phyloP scores from a whole-genome alignment of 768 basidiomycete genomes.

The Rhizopogon sp. region DNA sequence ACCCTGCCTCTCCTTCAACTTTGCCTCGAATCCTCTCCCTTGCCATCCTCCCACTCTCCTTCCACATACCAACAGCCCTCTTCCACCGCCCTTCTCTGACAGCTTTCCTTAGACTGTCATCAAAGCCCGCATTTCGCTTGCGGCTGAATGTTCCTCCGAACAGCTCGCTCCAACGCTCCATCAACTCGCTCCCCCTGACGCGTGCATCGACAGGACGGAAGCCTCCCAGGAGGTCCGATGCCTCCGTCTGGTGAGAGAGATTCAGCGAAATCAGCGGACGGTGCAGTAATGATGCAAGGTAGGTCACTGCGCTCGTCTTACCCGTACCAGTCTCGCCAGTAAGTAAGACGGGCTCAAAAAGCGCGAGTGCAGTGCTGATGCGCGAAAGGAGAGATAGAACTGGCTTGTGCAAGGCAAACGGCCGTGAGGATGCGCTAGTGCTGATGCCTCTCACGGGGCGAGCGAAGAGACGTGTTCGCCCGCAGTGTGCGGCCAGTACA shows the following conservation, averaged over 20 bases:
- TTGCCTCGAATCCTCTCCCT: conserved; percentile 51
- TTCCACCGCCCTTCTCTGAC: conserved; percentile 84
- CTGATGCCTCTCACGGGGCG: conserved; percentile 34
- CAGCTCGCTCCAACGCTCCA: conserved; percentile 70
- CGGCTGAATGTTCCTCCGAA: conserved; percentile 87
- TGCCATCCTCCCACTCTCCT: conserved; percentile 67
- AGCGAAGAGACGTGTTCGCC: conserved; percentile 55
- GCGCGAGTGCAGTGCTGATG: conserved; percentile 66
- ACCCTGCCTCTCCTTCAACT: conserved; percentile 24
- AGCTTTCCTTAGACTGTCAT: conserved; percentile 75
- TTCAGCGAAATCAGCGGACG: conserved; percentile 85
- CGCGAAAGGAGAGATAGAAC: conserved; percentile 76
- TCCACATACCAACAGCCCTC: conserved; percentile 78
- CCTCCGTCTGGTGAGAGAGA: conserved; percentile 93
- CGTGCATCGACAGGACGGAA: conserved; percentile 94
- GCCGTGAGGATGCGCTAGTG: conserved; percentile 35
- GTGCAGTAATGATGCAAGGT: conserved; percentile 75
- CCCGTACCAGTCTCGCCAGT: conserved; percentile 99
- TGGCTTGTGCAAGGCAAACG: conserved; percentile 87
- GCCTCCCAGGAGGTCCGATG: conserved; percentile 89
- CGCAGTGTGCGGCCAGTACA: conserved; percentile 52
- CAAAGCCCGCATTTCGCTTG: conserved; percentile 83
- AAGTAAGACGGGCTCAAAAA: conserved; percentile 80
- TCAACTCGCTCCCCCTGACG: conserved; percentile 64
- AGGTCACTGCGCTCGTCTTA: conserved; percentile 89